Conservation (phyloP, 768 basidiomycete genomes). For the Amanita pallidorosea region DNA sequence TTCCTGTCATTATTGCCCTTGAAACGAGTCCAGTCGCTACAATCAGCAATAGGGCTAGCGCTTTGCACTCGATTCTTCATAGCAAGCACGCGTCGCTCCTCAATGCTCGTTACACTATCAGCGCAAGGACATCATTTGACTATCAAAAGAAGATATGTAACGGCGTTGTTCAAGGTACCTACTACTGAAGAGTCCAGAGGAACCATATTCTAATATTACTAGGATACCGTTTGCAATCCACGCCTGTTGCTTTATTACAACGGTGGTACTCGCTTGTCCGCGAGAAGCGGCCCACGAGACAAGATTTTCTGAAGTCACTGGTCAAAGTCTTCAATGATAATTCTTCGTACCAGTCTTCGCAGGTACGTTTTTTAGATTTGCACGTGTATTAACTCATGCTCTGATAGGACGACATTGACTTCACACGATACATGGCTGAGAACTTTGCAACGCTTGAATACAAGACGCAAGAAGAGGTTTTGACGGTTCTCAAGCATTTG, state of each 20-base stretch:
- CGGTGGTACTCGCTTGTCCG: slow-evolving; percentile 87
- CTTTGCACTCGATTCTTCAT: slow-evolving; percentile 74
- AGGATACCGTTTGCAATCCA: slow-evolving; percentile 60
- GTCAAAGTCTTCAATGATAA: slow-evolving; percentile 77
- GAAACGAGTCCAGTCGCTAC: slow-evolving; percentile 64
- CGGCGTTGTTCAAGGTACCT: slow-evolving; percentile 42
- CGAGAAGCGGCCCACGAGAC: slow-evolving; percentile 78
- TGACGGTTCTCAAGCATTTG: slow-evolving; percentile 74
- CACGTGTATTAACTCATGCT: neutral
- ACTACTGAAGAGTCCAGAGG: neutral
- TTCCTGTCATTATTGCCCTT: slow-evolving; percentile 87
- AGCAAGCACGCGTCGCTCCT: slow-evolving; percentile 84
- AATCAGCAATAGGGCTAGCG: slow-evolving; percentile 66
- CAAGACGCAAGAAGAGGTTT: slow-evolving; percentile 88
- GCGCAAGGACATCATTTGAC: slow-evolving; percentile 71
- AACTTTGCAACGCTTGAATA: slow-evolving; percentile 90
- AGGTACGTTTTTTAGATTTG: slow-evolving; percentile 25
- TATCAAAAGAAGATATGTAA: slow-evolving; percentile 59
- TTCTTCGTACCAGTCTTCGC: slow-evolving; percentile 40
- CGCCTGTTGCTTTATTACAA: slow-evolving; percentile 67
- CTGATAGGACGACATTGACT: slow-evolving; percentile 68
- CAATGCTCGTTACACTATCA: slow-evolving; percentile 75
- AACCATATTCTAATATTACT: neutral
- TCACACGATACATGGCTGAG: slow-evolving; percentile 89
- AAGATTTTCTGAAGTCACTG: slow-evolving; percentile 81